Evolutionary conservation across 225 moss, liverwort and hornwort genomes (phyloP).

Genomic region (Straminergon stramineum): DNA sequence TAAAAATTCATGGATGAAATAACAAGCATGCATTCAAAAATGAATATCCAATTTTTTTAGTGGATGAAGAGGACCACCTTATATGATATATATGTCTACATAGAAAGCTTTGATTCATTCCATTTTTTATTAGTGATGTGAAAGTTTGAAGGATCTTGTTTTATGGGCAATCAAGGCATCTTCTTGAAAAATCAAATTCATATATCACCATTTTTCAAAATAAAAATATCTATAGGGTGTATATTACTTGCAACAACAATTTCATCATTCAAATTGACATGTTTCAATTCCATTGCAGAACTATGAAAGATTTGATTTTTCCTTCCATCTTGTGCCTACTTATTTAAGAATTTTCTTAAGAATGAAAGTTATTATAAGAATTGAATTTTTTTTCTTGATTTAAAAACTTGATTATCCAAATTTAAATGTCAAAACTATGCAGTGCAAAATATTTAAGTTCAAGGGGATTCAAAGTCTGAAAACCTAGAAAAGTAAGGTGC

Average conservation of each 20-base stretch:
- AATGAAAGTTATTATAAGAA: not conserved
- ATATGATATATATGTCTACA: accelerated
- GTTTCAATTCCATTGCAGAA: not conserved
- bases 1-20: not conserved
- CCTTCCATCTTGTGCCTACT: not conserved
- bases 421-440: not conserved
- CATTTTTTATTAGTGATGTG: not conserved
- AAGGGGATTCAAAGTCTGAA: not conserved
- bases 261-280: not conserved
- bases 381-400: not conserved
- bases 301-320: not conserved
- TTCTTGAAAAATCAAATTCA: not conserved
- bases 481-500: not conserved
- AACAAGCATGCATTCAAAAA: not conserved
- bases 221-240: not conserved
- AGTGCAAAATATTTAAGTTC: not conserved
- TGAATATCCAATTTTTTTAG: not conserved
- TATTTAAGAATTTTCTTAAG: not conserved
- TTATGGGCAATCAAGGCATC: not conserved
- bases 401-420: accelerated
- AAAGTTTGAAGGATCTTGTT: not conserved
- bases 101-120: not conserved
- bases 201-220: not conserved
- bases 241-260: not conserved
- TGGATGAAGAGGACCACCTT: accelerated